Percentiles rank a stretch among this genome's conserved stretches.
phyloP scores from a whole-genome alignment of 441 rosid species.

The Eruca vesicaria region DNA sequence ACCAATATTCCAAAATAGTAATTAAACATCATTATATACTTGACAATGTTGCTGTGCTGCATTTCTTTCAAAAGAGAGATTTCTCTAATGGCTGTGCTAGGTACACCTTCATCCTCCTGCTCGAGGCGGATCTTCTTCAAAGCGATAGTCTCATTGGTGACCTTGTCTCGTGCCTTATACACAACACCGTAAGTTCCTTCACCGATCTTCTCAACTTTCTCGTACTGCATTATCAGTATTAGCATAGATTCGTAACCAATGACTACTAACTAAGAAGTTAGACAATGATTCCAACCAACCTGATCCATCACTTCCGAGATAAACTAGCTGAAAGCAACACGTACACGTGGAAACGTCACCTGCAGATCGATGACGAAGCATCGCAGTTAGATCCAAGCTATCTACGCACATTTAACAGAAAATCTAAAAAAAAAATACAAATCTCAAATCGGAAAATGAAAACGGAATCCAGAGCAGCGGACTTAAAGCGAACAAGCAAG shows the following conservation, averaged over 20 bases:
- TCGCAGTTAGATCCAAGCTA: not conserved
- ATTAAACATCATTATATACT: constrained; percentile 36
- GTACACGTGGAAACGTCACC: constrained; percentile 8
- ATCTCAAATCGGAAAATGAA: not conserved
- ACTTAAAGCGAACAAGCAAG: no score
- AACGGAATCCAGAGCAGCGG: no score
- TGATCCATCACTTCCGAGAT: constrained; percentile 42
- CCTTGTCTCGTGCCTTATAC: constrained; percentile 88
- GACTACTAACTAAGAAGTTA: not conserved
- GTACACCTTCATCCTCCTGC: constrained; percentile 93
- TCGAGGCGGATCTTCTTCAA: constrained; percentile 75
- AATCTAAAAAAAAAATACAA: not conserved
- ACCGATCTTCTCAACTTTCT: constrained; percentile 97
- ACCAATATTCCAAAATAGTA: not conserved
- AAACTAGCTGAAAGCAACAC: constrained; percentile 14
- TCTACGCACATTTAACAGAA: not conserved
- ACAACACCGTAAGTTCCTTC: constrained; percentile 99
- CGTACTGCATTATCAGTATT: constrained; percentile 54
- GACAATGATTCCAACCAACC: constrained; percentile 30
- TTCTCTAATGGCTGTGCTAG: constrained; percentile 89
- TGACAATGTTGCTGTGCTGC: constrained; percentile 94
- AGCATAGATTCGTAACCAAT: not conserved
- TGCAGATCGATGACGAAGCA: not conserved
- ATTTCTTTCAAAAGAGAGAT: constrained; percentile 89
- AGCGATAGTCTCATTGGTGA: constrained; percentile 88